These are phyloP conservation scores for Cucurbita moschata DNA, from an alignment of 306 rosid species.

Conservation along the genomic window DNA sequence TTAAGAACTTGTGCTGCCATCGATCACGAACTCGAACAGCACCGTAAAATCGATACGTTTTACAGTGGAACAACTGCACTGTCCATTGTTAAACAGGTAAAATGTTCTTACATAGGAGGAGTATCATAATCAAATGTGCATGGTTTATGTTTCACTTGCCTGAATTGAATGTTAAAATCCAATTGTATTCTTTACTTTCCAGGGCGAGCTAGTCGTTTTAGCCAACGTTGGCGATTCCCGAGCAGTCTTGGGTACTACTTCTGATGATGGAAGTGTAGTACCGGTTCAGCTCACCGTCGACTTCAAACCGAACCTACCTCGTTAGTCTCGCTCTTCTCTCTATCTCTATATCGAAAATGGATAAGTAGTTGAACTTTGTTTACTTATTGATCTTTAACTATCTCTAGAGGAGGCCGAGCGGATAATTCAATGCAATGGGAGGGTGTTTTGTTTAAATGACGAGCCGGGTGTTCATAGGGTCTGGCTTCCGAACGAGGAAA, in stretches of 20 bases:
- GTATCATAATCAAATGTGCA: background rate
- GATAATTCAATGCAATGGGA: slow-evolving; percentile 56
- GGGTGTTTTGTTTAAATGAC: slow-evolving; percentile 63
- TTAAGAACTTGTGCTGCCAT: slow-evolving; percentile 69
- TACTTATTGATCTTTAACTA: background rate
- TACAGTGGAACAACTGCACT: slow-evolving; percentile 88
- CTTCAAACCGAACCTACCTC: slow-evolving; percentile 87
- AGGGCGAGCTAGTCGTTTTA: slow-evolving; percentile 61
- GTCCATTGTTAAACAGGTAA: slow-evolving; percentile 77
- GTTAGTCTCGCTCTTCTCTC: slow-evolving; percentile 31
- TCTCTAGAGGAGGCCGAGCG: slow-evolving; percentile 81
- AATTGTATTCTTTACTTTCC: background rate
- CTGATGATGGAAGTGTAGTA: slow-evolving; percentile 55
- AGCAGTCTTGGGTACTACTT: slow-evolving; percentile 71
- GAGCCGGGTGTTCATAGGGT: slow-evolving; percentile 85
- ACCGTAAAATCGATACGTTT: slow-evolving; percentile 61
- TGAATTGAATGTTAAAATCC: background rate
- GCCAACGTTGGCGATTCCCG: slow-evolving; percentile 97
- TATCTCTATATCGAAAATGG: background rate
- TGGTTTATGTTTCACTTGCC: background rate
- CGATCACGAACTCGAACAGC: slow-evolving; percentile 53
- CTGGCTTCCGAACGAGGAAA: slow-evolving; percentile 65
- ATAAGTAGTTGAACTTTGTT: background rate
- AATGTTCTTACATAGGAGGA: background rate
- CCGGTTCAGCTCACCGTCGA: slow-evolving; percentile 74